Evolutionary conservation across 306 rosid species (phyloP), one percentile per base, ranked within the genome.

Genomic region (Malus sieversii): DNA sequence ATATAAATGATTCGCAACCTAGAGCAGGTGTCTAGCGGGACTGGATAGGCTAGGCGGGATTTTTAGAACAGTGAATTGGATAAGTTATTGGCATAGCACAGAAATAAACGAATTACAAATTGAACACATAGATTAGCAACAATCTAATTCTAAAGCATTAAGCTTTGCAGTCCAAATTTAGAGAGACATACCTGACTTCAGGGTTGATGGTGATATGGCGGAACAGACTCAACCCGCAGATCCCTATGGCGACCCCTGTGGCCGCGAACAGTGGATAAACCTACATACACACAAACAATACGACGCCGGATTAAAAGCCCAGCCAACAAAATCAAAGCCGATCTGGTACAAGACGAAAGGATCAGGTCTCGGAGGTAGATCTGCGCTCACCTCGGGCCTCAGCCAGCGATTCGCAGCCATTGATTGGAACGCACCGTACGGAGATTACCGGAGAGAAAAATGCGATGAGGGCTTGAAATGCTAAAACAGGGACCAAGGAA

Each of bases 231-330:
- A 95, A 79, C 0, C 91, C 97, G 59, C 99, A 95, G 81, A 95
- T 95, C 72, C 97, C 99, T 12, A 95, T 22, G 67, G 99, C 99
- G 25, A 33, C 93, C 71, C 96, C 97, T 23, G 87, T 88, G 10
- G 99, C 93, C 20, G 88, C 92, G 79, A 95, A 95, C 4, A 95
- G 85, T 0, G 99, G 99, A 71, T 95, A 95, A n/a, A 95, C 99
- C 99, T 95, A 81, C 22, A 57, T 4, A 48, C 62, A 60, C 60
- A 63, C 20, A 27, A 14, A 59, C 18, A 69, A 76, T 60, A 22
- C 75, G 66, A 40, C 73, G 8, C 44, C 68, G 55, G 11, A 73
- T 73, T 46, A 32, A 20, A 2, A 14, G 23, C 27, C 25, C 10
- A 4, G 22, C 40, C 66, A 12, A 35, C 57, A 75, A 4, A 44